Base-by-base conservation (phyloP, 495 filamentous ascomycete species). In the Hypomontagnella monticulosa region DNA sequence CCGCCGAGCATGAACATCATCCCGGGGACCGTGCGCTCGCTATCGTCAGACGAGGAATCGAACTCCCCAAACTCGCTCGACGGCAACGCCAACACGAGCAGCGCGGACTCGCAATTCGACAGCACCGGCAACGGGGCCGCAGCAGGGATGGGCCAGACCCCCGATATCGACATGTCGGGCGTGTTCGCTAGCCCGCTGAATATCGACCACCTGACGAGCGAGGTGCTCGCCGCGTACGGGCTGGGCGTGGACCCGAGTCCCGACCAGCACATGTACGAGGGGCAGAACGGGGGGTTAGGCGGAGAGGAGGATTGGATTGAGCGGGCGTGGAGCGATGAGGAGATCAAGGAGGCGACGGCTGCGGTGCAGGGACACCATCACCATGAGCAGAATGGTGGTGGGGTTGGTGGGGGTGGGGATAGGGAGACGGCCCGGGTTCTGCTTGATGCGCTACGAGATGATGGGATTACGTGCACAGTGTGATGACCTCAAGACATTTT, bases 261-360 rank as follows among this genome's bases (percentile, higher is more conserved):
- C 4, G 57, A 63, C 40, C 55, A 61, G 9, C n/a, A 23, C 0
- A 67, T 72, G 48, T 62, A 61, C 50, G 53, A 61, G 19, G 57
- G 38, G 15, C 33, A 51, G 32, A 27, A 27, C 23, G 23, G 23
- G 23, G 64, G 40, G 0, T 53, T 46, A n/a, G 11, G 9, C 11
- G 56, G 50, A 6, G 72, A 68, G 32, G 63, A 61, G n/a, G 61
- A 71, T 19, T 73, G 71, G 71, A 71, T 73, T 38, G 68, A 71
- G 36, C 16, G 48, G 43, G 71, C 56, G 40, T 71, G 71, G 71
- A 62, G 61, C 44, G 59, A 52, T 10, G 69, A 72, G 23, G 69
- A 64, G 14, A 56, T 58, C 32, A 65, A 58, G 30, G 58, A 57
- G 14, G 30, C 18, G 27, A 36, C 18, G 11, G 30, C 41, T 3